Conservation (phyloP, 106 monocot species). For the Dendrobium chrysotoxum region DNA sequence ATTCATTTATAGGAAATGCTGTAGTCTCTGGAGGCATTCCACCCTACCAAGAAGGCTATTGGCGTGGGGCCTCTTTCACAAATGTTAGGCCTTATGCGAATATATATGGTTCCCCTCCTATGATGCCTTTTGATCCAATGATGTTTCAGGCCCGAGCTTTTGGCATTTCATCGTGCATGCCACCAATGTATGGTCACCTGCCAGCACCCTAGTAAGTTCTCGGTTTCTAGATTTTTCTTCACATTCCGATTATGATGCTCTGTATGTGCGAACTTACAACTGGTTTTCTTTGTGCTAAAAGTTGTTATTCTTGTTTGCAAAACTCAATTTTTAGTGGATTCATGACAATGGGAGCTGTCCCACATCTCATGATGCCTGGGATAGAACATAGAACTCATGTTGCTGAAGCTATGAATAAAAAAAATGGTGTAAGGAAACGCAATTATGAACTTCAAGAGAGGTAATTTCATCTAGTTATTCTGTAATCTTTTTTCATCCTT, state of each 20-base stretch:
- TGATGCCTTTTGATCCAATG: conserved; percentile 7
- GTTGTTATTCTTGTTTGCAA: background rate
- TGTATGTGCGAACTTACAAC: background rate
- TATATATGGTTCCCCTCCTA: background rate
- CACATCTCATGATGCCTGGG: background rate
- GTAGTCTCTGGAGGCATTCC: background rate
- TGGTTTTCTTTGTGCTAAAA: background rate
- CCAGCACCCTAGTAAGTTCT: conserved; percentile 1
- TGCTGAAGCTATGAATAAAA: conserved; percentile 3
- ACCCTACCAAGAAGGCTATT: background rate
- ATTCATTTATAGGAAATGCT: conserved; percentile 8
- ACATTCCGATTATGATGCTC: background rate
- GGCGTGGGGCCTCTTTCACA: conserved; percentile 4
- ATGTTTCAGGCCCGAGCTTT: background rate
- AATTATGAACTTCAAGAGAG: background rate
- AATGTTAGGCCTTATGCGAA: conserved; percentile 4
- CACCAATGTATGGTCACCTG: background rate
- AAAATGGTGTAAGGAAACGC: background rate
- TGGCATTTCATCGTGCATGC: conserved; percentile 2
- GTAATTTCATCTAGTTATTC: background rate
- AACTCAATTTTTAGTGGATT: conserved; percentile 6
- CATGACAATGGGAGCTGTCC: conserved; percentile 5
- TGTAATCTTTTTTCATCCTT: background rate
- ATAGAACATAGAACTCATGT: background rate
- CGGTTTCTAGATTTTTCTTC: background rate